A percentile compares a stretch with the other conserved stretches of the same genome.
These are phyloP conservation scores for Erythrophleum fordii DNA, from an alignment of 306 rosid genomes.

Conservation along the genomic window DNA sequence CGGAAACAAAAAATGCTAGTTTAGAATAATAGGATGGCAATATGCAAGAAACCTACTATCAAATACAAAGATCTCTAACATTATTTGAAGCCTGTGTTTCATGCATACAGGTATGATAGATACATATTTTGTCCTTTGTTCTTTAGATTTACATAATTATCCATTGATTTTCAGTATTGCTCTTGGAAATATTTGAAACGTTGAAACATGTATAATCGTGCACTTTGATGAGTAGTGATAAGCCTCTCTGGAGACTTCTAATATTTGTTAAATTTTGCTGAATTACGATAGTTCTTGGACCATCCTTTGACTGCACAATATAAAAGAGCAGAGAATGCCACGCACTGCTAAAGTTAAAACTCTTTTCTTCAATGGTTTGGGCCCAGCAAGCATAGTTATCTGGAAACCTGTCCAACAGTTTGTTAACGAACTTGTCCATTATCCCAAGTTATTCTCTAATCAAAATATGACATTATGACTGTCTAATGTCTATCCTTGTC, in stretches of 20 bases:
- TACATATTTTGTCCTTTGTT: background rate
- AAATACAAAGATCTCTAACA: background rate
- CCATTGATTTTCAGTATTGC: background rate
- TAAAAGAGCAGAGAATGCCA: background rate
- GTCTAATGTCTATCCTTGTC: background rate
- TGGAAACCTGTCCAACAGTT: background rate
- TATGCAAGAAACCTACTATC: no score
- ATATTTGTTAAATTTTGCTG: background rate
- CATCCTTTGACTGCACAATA: background rate
- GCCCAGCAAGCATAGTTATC: background rate
- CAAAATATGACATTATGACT: background rate
- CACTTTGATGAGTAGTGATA: background rate
- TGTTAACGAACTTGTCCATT: background rate
- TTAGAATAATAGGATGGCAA: no score
- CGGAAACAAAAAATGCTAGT: no score
- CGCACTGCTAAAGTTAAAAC: background rate
- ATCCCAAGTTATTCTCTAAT: background rate
- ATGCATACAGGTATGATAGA: background rate
- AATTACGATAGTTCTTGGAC: background rate
- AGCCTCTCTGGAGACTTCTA: background rate
- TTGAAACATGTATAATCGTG: background rate
- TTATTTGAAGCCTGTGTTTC: background rate
- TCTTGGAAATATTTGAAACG: background rate
- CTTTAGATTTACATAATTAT: background rate
- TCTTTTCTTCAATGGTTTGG: background rate